Evolutionary conservation across 2,329 filamentous ascomycete genomes (phyloP).

Genomic region (Beauveria australis): DNA sequence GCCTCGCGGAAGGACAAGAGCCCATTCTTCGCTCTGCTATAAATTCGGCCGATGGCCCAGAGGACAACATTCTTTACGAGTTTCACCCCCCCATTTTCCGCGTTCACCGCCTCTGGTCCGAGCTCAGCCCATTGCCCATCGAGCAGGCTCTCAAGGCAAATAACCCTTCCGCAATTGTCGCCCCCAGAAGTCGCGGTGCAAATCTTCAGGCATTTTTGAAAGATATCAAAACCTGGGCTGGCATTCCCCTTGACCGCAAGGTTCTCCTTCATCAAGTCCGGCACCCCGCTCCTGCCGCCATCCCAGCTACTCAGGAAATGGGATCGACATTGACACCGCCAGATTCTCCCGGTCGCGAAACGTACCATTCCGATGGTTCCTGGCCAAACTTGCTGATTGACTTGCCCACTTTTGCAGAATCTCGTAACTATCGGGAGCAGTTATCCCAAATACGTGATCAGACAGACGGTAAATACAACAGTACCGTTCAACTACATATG

Average conservation of each 20-base stretch:
- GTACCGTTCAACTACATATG: slow-evolving; percentile 55
- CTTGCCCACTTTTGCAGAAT: slow-evolving; percentile 44
- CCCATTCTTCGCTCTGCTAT: slow-evolving; percentile 70
- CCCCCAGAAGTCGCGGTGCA: slow-evolving; percentile 64
- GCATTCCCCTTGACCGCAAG: slow-evolving; percentile 62
- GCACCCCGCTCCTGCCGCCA: slow-evolving; percentile 26
- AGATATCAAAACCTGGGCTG: slow-evolving; percentile 59
- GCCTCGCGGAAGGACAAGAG: slow-evolving; percentile 58
- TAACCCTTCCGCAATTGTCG: slow-evolving; percentile 51
- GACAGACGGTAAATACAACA: slow-evolving; percentile 74
- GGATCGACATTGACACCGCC: slow-evolving; percentile 30
- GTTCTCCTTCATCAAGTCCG: slow-evolving; percentile 66
- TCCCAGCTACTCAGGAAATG: slow-evolving; percentile 26
- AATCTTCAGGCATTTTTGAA: slow-evolving; percentile 68
- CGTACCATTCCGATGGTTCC: slow-evolving; percentile 22
- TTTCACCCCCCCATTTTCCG: slow-evolving; percentile 78
- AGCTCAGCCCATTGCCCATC: slow-evolving; percentile 46
- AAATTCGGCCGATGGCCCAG: slow-evolving; percentile 57
- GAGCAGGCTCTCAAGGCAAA: slow-evolving; percentile 53
- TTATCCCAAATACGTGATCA: slow-evolving; percentile 43
- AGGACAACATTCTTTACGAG: slow-evolving; percentile 70
- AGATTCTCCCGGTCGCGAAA: slow-evolving; percentile 28
- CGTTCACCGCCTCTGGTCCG: slow-evolving; percentile 67
- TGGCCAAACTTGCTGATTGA: slow-evolving; percentile 38
- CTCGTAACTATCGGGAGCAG: slow-evolving; percentile 19